Evolutionary conservation across 306 rosid genomes (phyloP).

Genomic region (Glycine tomentella): DNA sequence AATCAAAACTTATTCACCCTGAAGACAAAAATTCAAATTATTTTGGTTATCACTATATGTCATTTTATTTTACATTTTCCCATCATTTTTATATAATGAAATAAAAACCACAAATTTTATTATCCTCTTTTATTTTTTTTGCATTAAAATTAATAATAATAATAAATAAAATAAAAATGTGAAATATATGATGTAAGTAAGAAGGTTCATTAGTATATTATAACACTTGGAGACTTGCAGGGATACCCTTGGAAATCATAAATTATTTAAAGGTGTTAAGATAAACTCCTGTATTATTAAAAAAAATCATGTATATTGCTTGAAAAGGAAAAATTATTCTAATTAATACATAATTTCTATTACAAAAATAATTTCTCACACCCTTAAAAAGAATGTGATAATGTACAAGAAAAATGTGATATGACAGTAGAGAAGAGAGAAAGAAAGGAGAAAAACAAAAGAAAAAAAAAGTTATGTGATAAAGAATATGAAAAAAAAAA

Average conservation of each 20-base stretch:
- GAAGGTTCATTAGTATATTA: neutral
- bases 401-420: neutral
- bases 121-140: neutral
- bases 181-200: neutral
- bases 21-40: too few species aligned
- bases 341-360: too few species aligned
- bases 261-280: neutral
- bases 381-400: too few species aligned
- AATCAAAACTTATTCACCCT: too few species aligned
- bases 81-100: neutral
- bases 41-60: neutral
- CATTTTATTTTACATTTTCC: neutral
- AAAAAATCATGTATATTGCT: neutral
- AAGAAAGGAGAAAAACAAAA: too few species aligned
- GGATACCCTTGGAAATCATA: neutral
- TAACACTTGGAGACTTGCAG: too few species aligned
- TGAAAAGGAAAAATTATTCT: neutral
- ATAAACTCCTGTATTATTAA: neutral
- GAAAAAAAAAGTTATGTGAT: neutral
- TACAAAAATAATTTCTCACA: too few species aligned
- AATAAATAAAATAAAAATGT: neutral
- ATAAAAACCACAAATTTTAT: neutral
- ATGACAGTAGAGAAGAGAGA: neutral
- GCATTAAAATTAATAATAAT: neutral
- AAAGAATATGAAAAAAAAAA: too few species aligned